Conservation (phyloP, 2,329 filamentous ascomycete genomes). For the Aspergillus transmontanensis region DNA sequence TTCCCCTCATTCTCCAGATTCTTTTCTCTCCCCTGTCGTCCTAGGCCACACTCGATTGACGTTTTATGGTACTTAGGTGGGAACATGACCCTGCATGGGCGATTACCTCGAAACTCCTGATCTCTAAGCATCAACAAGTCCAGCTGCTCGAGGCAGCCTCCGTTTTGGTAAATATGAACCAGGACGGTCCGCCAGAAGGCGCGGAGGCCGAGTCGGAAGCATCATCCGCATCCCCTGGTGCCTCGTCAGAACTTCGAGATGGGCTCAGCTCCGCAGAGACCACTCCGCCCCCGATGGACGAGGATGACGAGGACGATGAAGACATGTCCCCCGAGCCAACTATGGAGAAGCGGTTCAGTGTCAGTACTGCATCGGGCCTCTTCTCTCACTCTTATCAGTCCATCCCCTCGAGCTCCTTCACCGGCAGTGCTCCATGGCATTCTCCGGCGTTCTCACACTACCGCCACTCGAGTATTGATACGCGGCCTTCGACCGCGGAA, state of each 20-base stretch:
- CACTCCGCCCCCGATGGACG: constrained; percentile 80
- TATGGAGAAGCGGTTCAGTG: constrained; percentile 60
- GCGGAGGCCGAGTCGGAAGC: constrained; percentile 74
- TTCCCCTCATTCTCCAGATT: constrained; percentile 34
- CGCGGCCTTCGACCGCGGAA: constrained; percentile 77
- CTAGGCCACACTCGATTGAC: constrained; percentile 42
- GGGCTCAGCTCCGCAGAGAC: constrained; percentile 85
- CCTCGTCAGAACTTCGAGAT: constrained; percentile 75
- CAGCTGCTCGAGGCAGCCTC: constrained; percentile 95
- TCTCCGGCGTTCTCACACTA: constrained; percentile 58
- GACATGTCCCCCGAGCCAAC: constrained; percentile 53
- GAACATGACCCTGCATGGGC: constrained; percentile 99
- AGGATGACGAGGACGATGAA: constrained; percentile 47
- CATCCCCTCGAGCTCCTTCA: constrained; percentile 58
- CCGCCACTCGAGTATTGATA: constrained; percentile 74
- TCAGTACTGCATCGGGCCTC: constrained; percentile 41
- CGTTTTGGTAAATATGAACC: constrained; percentile 90
- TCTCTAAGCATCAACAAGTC: constrained; percentile 99
- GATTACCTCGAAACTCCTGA: constrained; percentile 93
- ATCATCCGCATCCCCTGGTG: constrained; percentile 78
- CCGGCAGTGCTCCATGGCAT: constrained; percentile 53
- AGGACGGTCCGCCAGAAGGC: constrained; percentile 64
- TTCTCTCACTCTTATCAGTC: constrained; percentile 84
- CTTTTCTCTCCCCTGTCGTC: constrained; percentile 29
- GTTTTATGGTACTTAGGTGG: constrained; percentile 69